A percentile compares a stretch with the other conserved stretches of the same genome.
Conservation (phyloP, 2,329 filamentous ascomycete genomes). For the Proliferodiscus dingleyae region DNA sequence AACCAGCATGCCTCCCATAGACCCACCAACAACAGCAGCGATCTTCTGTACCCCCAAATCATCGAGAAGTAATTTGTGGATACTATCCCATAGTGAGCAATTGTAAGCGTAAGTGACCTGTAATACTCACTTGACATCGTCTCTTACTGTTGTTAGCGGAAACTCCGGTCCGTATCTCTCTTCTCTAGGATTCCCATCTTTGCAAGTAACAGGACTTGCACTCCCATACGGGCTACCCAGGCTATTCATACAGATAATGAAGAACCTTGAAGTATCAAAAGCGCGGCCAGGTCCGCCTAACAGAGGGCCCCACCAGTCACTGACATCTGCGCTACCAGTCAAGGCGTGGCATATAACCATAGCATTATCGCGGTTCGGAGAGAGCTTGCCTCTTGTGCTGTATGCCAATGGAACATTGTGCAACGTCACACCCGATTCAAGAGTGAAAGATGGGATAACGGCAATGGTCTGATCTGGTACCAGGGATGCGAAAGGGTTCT, state of each 20-base stretch:
- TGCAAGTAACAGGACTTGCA: constrained; percentile 83
- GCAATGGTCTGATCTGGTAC: constrained; percentile 87
- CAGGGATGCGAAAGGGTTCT: constrained; percentile 84
- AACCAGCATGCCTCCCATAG: constrained; percentile 87
- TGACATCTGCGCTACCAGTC: constrained; percentile 78
- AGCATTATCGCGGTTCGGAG: constrained; percentile 56
- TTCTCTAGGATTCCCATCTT: constrained; percentile 69
- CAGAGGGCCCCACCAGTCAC: constrained; percentile 84
- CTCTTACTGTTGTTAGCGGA: constrained; percentile 87
- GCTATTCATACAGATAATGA: constrained; percentile 82
- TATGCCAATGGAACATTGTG: constrained; percentile 70
- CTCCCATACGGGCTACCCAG: constrained; percentile 81
- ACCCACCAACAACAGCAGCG: constrained; percentile 75
- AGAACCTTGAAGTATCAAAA: constrained; percentile 79
- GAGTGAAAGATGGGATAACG: constrained; percentile 80
- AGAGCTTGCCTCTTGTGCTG: constrained; percentile 59
- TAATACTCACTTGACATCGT: constrained; percentile 78
- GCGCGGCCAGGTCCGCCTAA: constrained; percentile 72
- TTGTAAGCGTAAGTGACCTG: constrained; percentile 9
- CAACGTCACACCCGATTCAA: constrained; percentile 85
- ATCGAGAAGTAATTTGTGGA: constrained; percentile 76
- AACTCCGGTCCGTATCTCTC: constrained; percentile 92
- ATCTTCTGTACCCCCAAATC: constrained; percentile 75
- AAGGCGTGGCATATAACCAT: constrained; percentile 80
- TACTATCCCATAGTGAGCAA: constrained; percentile 39